A percentile compares a stretch with the other conserved stretches of the same genome.
phyloP scores from a whole-genome alignment of 805 yeast species.

The Yarrowia porcina region DNA sequence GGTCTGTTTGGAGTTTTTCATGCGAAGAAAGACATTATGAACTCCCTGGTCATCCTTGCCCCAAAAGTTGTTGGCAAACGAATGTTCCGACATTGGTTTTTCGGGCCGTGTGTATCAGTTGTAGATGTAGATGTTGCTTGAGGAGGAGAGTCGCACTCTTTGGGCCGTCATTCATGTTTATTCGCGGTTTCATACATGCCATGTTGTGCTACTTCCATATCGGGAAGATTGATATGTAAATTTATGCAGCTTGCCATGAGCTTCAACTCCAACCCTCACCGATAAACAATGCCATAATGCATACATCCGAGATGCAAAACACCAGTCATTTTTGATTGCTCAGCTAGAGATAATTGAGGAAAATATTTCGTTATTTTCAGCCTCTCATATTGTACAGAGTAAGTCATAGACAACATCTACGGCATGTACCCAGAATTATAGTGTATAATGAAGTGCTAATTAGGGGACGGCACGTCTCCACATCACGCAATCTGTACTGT shows the following conservation, averaged over 20 bases:
- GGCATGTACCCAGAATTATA: no score
- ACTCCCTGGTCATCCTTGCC: constrained; percentile 62
- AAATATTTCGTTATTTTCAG: background rate
- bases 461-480: background rate
- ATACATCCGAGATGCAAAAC: background rate
- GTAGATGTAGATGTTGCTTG: constrained; percentile 10
- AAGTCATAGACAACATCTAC: background rate
- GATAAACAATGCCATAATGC: constrained; percentile 8
- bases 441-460: background rate
- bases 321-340: background rate
- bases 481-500: no score
- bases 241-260: constrained; percentile 3
- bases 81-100: constrained; percentile 24
- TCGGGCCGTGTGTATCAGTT: background rate
- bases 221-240: background rate
- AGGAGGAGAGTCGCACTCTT: background rate
- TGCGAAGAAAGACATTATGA: constrained; percentile 50
- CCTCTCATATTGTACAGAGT: background rate
- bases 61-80: constrained; percentile 45
- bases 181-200: background rate
- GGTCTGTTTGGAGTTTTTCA: constrained; percentile 59
- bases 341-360: background rate
- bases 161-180: background rate
- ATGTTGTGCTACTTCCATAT: constrained; percentile 3
- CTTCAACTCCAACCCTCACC: background rate